A percentile compares a stretch with the other conserved stretches of the same genome.
phyloP scores from a whole-genome alignment of 176 grass and related monocot species.

The Triticum urartu region DNA sequence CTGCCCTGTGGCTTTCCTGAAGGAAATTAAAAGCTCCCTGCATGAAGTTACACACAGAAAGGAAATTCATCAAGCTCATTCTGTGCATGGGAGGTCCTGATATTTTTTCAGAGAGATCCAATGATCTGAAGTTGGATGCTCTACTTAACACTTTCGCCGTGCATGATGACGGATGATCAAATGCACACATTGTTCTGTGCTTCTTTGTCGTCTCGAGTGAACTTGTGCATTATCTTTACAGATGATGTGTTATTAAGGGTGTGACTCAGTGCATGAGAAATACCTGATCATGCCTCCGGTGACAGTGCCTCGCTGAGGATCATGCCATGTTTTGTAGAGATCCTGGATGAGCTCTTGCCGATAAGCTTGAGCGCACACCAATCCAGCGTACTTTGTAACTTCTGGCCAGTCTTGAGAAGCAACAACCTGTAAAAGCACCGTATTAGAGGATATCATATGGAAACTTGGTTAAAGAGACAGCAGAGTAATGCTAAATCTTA shows the following conservation, averaged over 20 bases:
- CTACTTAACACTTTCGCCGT: neutral
- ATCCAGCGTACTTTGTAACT: constrained; percentile 73
- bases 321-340: constrained; percentile 79
- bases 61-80: neutral
- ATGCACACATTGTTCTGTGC: neutral
- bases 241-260: neutral
- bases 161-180: neutral
- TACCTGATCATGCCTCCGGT: constrained; percentile 83
- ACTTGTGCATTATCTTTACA: neutral
- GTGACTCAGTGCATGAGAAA: neutral
- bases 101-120: neutral
- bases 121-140: neutral
- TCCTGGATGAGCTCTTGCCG: constrained; percentile 78
- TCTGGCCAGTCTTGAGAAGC: constrained; percentile 84
- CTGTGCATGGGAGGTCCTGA: neutral
- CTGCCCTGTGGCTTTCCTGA: constrained; percentile 68
- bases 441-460: neutral
- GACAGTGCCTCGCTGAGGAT: constrained; percentile 66
- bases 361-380: constrained; percentile 71
- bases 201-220: neutral
- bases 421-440: constrained; percentile 51
- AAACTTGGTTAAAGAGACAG: neutral
- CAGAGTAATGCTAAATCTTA: constrained; percentile 26
- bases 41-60: neutral
- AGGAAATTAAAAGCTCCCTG: constrained; percentile 76